Base-by-base conservation (phyloP, 169 alveolate species). In the Plasmodium gonderi region DNA sequence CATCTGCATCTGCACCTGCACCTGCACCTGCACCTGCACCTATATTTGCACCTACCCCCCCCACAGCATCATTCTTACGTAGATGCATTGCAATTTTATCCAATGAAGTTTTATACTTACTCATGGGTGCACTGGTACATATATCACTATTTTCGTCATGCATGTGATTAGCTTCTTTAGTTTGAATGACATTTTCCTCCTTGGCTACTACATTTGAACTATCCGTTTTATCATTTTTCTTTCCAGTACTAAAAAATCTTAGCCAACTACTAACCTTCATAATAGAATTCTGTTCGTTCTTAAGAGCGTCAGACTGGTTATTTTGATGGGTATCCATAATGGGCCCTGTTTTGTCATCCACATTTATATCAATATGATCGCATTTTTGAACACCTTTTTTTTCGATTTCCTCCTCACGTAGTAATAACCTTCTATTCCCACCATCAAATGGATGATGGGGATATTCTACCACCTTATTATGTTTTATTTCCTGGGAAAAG, bases 181-280 rank as follows among this genome's bases (percentile, higher is more conserved):
- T 75, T 12, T 40, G 81, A 44, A 38, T 40, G 20, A 0, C 68
- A 7, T 75, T 75, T 5, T 8, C 69, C 40, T 36, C 64, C 23
- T 75, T 40, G 12, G 42, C 68, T 42, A 23, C 8, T 14, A 20
- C 81, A 8, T 75, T 44, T 1, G 67, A 5, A 0, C 68, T 29
- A 20, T 40, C 51, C 51, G 33, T 45, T 49, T 38, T 7, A n/a
- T 42, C 51, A 31, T 4, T 75, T 11, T 29, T 49, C 51, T 42
- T 75, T 40, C 31, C 36, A 3, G 29, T 75, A 5, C 64, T 42
- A 31, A 75, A 75, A 31, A 17, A 75, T 20, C 26, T 75, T 11
- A 75, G 81, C 81, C 81, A 75, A 23, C 64, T 75, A 12, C 81
- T 40, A 11, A 75, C 64, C 5, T 40, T 75, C 51, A 75, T 20